These are phyloP conservation scores for Rachicladosporium sp. DNA, from an alignment of 2,329 filamentous ascomycete genomes.

Conservation along the genomic window DNA sequence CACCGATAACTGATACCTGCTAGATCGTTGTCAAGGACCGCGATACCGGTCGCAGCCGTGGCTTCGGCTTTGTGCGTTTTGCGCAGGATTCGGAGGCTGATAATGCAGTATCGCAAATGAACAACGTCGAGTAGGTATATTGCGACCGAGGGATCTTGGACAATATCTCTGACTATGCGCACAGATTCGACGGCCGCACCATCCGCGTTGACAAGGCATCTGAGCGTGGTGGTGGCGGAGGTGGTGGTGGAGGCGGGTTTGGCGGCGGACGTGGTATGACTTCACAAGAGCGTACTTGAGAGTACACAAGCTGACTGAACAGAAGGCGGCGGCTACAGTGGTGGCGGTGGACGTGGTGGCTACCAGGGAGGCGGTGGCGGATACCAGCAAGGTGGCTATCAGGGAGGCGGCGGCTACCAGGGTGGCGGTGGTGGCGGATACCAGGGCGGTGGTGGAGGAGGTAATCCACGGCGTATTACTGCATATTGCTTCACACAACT, in stretches of 20 bases:
- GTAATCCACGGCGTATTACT: no score
- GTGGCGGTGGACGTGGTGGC: no score
- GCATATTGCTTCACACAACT: no score
- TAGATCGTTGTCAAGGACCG: conserved; percentile 98
- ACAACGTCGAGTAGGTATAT: conserved; percentile 69
- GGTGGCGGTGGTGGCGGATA: conserved; percentile 14
- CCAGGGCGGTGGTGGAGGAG: conserved; percentile 12
- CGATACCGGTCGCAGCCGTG: conserved; percentile 89
- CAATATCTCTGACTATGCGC: no score
- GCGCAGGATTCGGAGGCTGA: conserved; percentile 63
- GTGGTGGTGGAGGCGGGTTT: conserved; percentile 35
- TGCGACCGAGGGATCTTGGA: no score
- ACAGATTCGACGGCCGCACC: conserved; percentile 79
- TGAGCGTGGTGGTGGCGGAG: conserved; percentile 57
- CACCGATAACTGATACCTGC: conserved; percentile 8
- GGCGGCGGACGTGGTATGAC: conserved; percentile 26
- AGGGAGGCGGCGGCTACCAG: no score
- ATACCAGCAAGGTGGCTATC: no score
- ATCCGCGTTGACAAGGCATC: conserved; percentile 95
- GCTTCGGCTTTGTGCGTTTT: conserved; percentile 94
- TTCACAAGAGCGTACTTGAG: no score
- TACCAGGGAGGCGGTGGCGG: no score
- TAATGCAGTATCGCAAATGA: conserved; percentile 65
- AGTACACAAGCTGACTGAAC: no score
- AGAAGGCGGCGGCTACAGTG: conserved; percentile 19